A percentile compares a stretch with the other conserved stretches of the same genome.
These are phyloP conservation scores for Plasmodium knowlesi DNA, from an alignment of 169 alveolate genomes.

Conservation along the genomic window DNA sequence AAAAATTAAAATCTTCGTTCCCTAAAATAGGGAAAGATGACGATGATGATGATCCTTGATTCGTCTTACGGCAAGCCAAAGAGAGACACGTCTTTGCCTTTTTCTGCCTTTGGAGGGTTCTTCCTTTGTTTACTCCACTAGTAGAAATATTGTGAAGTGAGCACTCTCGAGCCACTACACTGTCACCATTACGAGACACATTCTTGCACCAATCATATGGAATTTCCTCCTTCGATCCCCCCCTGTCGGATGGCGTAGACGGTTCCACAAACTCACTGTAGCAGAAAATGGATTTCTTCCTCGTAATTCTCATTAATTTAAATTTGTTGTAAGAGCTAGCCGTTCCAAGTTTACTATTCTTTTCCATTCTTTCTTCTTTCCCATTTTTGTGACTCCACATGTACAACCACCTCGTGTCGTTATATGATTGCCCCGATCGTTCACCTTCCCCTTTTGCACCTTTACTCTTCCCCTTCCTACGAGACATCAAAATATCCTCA, in stretches of 20 bases:
- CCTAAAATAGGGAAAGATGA: neutral
- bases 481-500: neutral
- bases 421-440: neutral
- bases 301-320: neutral
- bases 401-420: neutral
- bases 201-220: neutral
- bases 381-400: slow-evolving; percentile 20
- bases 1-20: neutral
- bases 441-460: neutral
- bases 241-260: neutral
- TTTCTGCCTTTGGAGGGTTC: neutral
- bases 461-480: neutral
- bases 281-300: slow-evolving; percentile 1
- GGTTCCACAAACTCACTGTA: neutral
- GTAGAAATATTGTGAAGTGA: neutral
- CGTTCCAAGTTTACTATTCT: neutral
- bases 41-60: neutral
- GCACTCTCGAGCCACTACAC: neutral
- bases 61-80: neutral
- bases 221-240: neutral
- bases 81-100: neutral
- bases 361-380: neutral
- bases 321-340: neutral
- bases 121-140: neutral
- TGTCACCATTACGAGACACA: neutral